Base-by-base conservation (phyloP, 2,329 filamentous ascomycete genomes). In the Exophiala sp. region DNA sequence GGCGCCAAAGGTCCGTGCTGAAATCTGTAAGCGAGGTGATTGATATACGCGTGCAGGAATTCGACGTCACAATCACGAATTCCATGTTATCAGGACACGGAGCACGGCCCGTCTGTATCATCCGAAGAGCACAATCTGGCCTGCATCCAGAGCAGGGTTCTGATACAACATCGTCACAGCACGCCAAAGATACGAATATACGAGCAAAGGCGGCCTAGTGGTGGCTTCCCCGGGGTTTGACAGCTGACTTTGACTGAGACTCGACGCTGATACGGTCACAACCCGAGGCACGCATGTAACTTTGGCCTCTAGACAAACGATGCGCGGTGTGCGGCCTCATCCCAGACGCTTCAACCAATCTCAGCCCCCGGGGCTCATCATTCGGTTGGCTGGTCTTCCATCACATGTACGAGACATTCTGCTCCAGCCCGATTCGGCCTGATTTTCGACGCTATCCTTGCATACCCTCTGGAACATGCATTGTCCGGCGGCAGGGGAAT, bases 11-110 rank as follows among this genome's bases (percentile, higher is more conserved):
- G 41, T 37, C 39, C 16, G 48, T 37, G 21, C 34, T 30, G 24
- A 38, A 32, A 21, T n/a, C n/a, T 37, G 34, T 24, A 43, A 45
- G 40, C 40, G 43, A 48, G 30, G 46, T 48, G 49, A 56, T 48
- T 48, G 49, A 56, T 48, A 51, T 30, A 40, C 47, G 32, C 49
- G 47, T 41, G 32, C 34, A 37, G 19, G n/a, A 5, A 23, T 41
- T 10, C 44, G 38, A 44, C 22, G 42, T 47, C 42, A 50, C 46
- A 45, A 22, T 32, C 39, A 38, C 30, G 18, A 38, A 13, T 2
- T 49, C 53, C 53, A 56, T 56, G 11, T 18, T 9, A 11, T 24
- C 13, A 43, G 39, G 24, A 5, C 24, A 10, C 24, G 24, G 24
- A 27, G 24, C 24, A 27, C n/a, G 24, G 24, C 24, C 24, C 24